These are phyloP conservation scores for Gossypium gossypioides DNA, from an alignment of 441 rosid genomes.

Conservation along the genomic window DNA sequence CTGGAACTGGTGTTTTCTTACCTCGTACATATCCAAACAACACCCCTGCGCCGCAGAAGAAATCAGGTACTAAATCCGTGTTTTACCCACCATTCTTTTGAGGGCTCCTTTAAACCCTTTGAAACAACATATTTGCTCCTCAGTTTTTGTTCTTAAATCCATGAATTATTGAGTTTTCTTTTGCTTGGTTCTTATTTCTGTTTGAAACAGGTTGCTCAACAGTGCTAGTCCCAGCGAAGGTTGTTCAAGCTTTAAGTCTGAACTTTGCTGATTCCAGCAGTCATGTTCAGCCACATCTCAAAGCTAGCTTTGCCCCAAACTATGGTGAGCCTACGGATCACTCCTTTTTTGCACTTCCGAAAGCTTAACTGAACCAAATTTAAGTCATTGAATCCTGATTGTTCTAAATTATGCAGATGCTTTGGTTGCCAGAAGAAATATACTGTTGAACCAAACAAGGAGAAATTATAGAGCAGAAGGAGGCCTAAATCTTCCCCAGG, in stretches of 20 bases:
- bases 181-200: neutral
- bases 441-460: slow-evolving; percentile 24
- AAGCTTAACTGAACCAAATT: neutral
- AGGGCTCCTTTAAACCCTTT: too few species aligned
- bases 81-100: too few species aligned
- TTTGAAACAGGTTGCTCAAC: slow-evolving; percentile 30
- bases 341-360: neutral
- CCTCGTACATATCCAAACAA: slow-evolving; percentile 37
- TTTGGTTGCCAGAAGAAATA: slow-evolving; percentile 36
- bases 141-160: neutral
- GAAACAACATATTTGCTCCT: neutral
- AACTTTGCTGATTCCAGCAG: slow-evolving; percentile 24
- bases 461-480: slow-evolving; percentile 20
- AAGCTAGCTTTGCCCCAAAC: slow-evolving; percentile 23
- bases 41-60: slow-evolving; percentile 36
- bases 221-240: slow-evolving; percentile 34
- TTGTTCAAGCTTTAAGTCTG: slow-evolving; percentile 42
- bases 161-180: neutral
- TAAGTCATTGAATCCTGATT: neutral
- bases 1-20: slow-evolving; percentile 82
- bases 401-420: slow-evolving; percentile 25
- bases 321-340: slow-evolving; percentile 26
- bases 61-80: slow-evolving; percentile 29
- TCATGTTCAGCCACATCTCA: slow-evolving; percentile 24
- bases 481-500: slow-evolving; percentile 43